These are phyloP conservation scores for Exserohilum turcica DNA, from an alignment of 2,329 filamentous ascomycete species.

Conservation along the genomic window DNA sequence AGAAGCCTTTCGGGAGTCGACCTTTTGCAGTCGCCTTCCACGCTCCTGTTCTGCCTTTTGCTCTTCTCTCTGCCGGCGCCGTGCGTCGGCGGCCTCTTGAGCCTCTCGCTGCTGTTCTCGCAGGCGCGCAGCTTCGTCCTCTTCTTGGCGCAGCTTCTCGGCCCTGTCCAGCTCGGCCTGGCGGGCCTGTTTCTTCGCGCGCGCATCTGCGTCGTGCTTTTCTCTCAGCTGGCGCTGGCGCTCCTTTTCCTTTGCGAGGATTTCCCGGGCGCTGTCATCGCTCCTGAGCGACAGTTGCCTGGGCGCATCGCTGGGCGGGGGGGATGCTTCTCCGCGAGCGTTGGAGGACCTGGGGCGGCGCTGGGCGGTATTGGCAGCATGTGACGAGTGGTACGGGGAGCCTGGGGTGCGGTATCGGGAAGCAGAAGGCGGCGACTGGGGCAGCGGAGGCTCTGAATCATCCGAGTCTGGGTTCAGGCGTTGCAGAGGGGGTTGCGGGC, in stretches of 20 bases:
- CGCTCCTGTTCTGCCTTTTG: slow-evolving; percentile 40
- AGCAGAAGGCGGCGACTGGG: slow-evolving; percentile 19
- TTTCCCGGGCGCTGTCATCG: slow-evolving; percentile 40
- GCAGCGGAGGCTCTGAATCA: slow-evolving; percentile 15
- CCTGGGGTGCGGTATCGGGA: slow-evolving; percentile 36
- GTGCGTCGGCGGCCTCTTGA: slow-evolving; percentile 35
- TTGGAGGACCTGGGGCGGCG: slow-evolving; percentile 35
- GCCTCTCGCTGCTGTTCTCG: slow-evolving; percentile 34
- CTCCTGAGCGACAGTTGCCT: slow-evolving; percentile 30
- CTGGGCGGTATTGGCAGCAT: slow-evolving; percentile 28
- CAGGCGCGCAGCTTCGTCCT: slow-evolving; percentile 38
- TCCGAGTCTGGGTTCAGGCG: slow-evolving; percentile 30
- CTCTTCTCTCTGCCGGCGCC: slow-evolving; percentile 38
- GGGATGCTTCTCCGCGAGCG: slow-evolving; percentile 25
- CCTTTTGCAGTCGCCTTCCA: slow-evolving; percentile 40
- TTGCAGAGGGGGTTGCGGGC: slow-evolving; percentile 28
- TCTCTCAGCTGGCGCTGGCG: slow-evolving; percentile 39
- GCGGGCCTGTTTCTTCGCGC: slow-evolving; percentile 36
- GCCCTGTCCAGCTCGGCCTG: slow-evolving; percentile 36
- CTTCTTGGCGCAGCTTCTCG: slow-evolving; percentile 32
- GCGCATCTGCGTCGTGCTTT: slow-evolving; percentile 42
- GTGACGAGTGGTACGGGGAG: slow-evolving; percentile 31
- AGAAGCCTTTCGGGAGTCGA: slow-evolving; percentile 31
- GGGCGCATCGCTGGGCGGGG: slow-evolving; percentile 20
- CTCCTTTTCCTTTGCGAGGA: slow-evolving; percentile 41